Evolutionary conservation across 2,329 filamentous ascomycete genomes (phyloP).

Genomic region (Colletotrichum sidae): DNA sequence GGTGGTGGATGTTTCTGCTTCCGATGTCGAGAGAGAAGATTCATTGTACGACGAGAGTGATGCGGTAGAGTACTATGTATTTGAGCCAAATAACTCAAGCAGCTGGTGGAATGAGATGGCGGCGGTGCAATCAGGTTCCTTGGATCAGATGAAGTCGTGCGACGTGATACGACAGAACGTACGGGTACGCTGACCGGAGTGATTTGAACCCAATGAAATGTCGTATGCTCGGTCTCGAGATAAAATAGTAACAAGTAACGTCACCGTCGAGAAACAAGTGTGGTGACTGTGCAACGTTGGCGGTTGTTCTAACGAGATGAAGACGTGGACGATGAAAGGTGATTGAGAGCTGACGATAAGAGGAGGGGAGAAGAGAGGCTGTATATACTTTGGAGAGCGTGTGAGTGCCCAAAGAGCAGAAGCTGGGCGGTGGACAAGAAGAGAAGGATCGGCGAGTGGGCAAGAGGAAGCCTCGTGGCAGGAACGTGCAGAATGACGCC

Average conservation of each 20-base stretch:
- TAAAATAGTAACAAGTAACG: neutral
- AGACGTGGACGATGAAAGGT: neutral
- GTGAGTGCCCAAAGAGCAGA: neutral
- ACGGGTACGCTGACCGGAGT: neutral
- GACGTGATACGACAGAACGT: neutral
- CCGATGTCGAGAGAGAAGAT: conserved; percentile 21
- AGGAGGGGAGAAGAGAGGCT: neutral
- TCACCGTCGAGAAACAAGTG: neutral
- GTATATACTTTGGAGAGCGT: conserved; percentile 4
- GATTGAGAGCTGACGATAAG: too few species aligned
- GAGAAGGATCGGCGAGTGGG: conserved; percentile 13
- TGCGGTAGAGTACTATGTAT: neutral
- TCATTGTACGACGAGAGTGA: conserved; percentile 13
- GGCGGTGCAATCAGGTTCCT: neutral
- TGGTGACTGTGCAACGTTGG: neutral
- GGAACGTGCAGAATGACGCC: conserved; percentile 24
- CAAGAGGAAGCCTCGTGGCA: conserved; percentile 28
- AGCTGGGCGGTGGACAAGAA: neutral
- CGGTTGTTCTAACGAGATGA: neutral
- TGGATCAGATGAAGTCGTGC: neutral
- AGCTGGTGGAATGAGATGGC: too few species aligned
- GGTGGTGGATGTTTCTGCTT: conserved; percentile 19
- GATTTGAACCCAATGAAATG: neutral
- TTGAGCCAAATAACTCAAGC: neutral
- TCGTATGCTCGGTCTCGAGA: neutral